Percentiles rank a stretch among this genome's conserved stretches.
Evolutionary conservation across 176 grass and related monocot species (phyloP).

Genomic region (Carex myosuroides): DNA sequence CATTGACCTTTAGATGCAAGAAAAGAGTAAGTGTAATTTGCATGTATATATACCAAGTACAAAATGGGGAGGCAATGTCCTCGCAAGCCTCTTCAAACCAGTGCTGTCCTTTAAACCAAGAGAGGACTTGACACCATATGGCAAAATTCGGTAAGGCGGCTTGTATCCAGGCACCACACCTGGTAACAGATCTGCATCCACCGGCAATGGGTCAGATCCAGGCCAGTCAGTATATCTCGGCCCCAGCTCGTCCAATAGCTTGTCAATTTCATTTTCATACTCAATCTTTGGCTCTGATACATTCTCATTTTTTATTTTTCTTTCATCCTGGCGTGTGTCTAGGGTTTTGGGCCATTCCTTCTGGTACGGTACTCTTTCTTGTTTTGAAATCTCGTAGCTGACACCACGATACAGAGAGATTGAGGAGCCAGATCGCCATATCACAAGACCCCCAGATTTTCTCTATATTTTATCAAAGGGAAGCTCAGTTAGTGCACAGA

Average conservation of each 20-base stretch:
- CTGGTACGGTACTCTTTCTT: slow-evolving; percentile 25
- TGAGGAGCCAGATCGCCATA: slow-evolving; percentile 93
- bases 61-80: slow-evolving; percentile 82
- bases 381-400: slow-evolving; percentile 43
- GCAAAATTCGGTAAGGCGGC: slow-evolving; percentile 81
- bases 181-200: slow-evolving; percentile 87
- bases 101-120: slow-evolving; percentile 63
- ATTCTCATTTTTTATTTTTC: background rate
- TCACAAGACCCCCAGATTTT: slow-evolving; percentile 92
- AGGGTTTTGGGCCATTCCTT: slow-evolving; percentile 27
- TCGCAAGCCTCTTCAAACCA: slow-evolving; percentile 67
- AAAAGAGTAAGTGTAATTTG: background rate
- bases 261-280: slow-evolving; percentile 85
- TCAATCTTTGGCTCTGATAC: slow-evolving; percentile 44
- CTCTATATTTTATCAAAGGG: slow-evolving; percentile 38
- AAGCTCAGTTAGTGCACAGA: background rate
- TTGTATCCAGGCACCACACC: slow-evolving; percentile 53
- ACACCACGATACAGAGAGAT: slow-evolving; percentile 84
- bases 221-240: slow-evolving; percentile 87
- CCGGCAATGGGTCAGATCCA: slow-evolving; percentile 59
- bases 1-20: background rate
- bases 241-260: slow-evolving; percentile 71
- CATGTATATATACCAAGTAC: slow-evolving; percentile 51
- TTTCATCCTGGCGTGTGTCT: background rate
- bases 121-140: slow-evolving; percentile 53